Conservation (phyloP, 164 flowering plant species). For the Magnolia officinalis region DNA sequence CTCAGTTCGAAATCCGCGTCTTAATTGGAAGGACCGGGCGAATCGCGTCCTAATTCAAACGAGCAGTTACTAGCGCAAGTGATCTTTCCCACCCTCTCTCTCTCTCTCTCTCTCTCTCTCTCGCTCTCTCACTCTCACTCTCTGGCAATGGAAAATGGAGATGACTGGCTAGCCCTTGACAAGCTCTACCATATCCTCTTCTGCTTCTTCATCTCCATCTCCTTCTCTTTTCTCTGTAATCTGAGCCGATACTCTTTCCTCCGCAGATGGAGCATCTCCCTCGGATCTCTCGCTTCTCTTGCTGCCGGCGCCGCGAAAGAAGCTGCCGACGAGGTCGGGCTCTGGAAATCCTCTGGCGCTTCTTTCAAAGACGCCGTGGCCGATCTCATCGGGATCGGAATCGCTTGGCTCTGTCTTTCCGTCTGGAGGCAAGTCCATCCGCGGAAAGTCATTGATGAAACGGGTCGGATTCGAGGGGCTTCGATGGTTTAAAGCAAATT, state of each 20-base stretch:
- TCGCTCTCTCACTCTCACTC: too few relatives aligned
- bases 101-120: too few relatives aligned
- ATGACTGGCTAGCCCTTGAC: slow-evolving; percentile 79
- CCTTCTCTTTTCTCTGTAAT: slow-evolving; percentile 35
- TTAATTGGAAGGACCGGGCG: too few relatives aligned
- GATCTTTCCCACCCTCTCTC: too few relatives aligned
- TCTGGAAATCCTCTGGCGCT: slow-evolving; percentile 77
- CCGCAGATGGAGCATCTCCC: slow-evolving; percentile 44
- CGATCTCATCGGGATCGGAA: slow-evolving; percentile 54
- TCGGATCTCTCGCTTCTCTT: slow-evolving; percentile 57
- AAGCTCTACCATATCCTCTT: slow-evolving; percentile 80
- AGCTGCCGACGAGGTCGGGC: slow-evolving; percentile 70
- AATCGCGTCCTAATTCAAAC: too few relatives aligned
- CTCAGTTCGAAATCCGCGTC: too few relatives aligned
- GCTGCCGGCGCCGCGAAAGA: slow-evolving; percentile 87
- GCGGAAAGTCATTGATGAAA: slow-evolving; percentile 10
- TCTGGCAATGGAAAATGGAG: slow-evolving; percentile 16
- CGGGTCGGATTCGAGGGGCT: slow-evolving; percentile 19
- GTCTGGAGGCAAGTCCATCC: slow-evolving; percentile 10
- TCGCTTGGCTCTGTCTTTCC: slow-evolving; percentile 40
- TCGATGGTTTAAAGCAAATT: slow-evolving; percentile 33
- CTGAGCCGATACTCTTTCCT: slow-evolving; percentile 39
- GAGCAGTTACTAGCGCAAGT: too few relatives aligned
- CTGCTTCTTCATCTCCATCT: slow-evolving; percentile 58
- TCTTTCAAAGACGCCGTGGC: slow-evolving; percentile 69